Percentiles rank a stretch among this genome's conserved stretches.
Conservation (phyloP, 192 early-diverging fungal species). For the Coemansia sp. region DNA sequence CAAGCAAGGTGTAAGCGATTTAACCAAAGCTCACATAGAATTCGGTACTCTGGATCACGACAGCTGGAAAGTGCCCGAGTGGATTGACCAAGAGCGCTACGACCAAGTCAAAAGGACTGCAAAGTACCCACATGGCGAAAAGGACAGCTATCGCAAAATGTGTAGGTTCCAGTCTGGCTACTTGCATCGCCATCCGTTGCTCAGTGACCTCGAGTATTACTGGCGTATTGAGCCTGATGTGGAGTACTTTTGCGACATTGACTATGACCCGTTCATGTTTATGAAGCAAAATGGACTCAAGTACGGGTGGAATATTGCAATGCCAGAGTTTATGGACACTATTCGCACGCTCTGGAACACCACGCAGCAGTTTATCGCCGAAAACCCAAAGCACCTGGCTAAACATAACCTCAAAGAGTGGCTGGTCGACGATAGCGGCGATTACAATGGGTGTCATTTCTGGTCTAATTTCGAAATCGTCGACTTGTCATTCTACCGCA, state of each 20-base stretch:
- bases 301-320: slow-evolving; percentile 45
- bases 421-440: slow-evolving; percentile 31
- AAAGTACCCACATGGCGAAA: slow-evolving; percentile 37
- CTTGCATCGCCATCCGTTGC: slow-evolving; percentile 42
- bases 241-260: slow-evolving; percentile 50
- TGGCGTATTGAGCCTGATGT: slow-evolving; percentile 58
- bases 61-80: slow-evolving; percentile 48
- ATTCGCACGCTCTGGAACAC: slow-evolving; percentile 46
- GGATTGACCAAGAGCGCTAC: slow-evolving; percentile 46
- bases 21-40: slow-evolving; percentile 32
- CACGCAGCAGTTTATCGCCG: slow-evolving; percentile 20
- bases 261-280: slow-evolving; percentile 50
- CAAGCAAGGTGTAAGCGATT: slow-evolving; percentile 48
- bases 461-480: slow-evolving; percentile 94
- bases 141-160: slow-evolving; percentile 45
- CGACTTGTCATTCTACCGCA: slow-evolving; percentile 69
- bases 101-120: slow-evolving; percentile 16
- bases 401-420: slow-evolving; percentile 34
- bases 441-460: slow-evolving; percentile 72
- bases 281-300: slow-evolving; percentile 41
- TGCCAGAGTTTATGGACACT: slow-evolving; percentile 37
- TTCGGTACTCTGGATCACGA: slow-evolving; percentile 44
- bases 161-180: slow-evolving; percentile 48
- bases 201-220: slow-evolving; percentile 49
- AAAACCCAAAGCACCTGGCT: slow-evolving; percentile 31